Percentiles rank a stretch among this genome's conserved stretches.
phyloP scores from a whole-genome alignment of 768 basidiomycete genomes.

The Leucogyrophana mollusca region DNA sequence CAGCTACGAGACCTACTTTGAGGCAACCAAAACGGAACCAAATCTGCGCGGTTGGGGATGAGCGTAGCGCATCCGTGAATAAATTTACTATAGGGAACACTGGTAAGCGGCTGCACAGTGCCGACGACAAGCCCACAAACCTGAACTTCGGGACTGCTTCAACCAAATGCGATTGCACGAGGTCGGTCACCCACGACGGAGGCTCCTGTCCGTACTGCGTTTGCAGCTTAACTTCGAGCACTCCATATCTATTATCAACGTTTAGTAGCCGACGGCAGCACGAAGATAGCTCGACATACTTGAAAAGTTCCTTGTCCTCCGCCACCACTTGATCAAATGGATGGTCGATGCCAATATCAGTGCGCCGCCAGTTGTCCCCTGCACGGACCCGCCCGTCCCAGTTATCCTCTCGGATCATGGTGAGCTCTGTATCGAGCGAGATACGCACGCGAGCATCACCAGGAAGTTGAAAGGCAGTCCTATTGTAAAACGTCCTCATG shows the following conservation, averaged over 20 bases:
- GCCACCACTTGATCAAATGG: constrained; percentile 76
- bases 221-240: constrained; percentile 96
- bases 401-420: constrained; percentile 93
- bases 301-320: constrained; percentile 92
- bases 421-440: constrained; percentile 95
- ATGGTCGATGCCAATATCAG: constrained; percentile 88
- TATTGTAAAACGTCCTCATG: constrained; percentile 96
- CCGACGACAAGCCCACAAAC: no score
- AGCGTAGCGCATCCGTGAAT: constrained; percentile 96
- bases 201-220: constrained; percentile 96
- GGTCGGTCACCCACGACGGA: constrained; percentile 92
- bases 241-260: constrained; percentile 62
- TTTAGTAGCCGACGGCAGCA: not conserved
- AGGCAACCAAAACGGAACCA: constrained; percentile 98
- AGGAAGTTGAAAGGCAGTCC: constrained; percentile 98
- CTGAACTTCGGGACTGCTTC: constrained; percentile 98
- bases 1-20: constrained; percentile 60
- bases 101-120: constrained; percentile 3
- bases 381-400: constrained; percentile 85
- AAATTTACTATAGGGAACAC: constrained; percentile 63
- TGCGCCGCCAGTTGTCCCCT: constrained; percentile 90
- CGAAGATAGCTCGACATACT: constrained; percentile 40
- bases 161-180: constrained; percentile 93
- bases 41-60: constrained; percentile 87
- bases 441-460: constrained; percentile 99